These are phyloP conservation scores for Pelargonium cotyledonis DNA, from an alignment of 441 rosid genomes.

Conservation along the genomic window DNA sequence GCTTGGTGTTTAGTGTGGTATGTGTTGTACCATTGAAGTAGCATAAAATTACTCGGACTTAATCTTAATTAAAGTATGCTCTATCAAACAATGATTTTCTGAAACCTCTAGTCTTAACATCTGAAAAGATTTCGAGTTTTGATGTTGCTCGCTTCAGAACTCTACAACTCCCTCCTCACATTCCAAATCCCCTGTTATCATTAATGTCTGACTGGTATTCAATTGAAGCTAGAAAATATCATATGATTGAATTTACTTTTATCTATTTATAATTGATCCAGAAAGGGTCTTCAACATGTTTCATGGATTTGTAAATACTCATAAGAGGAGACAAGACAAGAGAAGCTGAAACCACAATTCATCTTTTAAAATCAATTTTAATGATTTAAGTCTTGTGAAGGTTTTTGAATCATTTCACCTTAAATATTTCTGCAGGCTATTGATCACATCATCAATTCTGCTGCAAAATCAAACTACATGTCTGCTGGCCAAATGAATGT, in stretches of 20 bases:
- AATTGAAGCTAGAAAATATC: no score
- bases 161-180: no score
- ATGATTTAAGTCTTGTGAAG: not conserved
- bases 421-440: conserved; percentile 14
- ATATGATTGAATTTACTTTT: not conserved
- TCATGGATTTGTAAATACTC: not conserved
- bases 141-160: no score
- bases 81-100: not conserved
- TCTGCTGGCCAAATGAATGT: conserved; percentile 79
- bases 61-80: not conserved
- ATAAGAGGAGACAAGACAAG: not conserved
- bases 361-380: not conserved
- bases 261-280: not conserved
- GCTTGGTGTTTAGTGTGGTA: not conserved
- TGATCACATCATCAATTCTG: conserved; percentile 89
- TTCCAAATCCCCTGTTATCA: no score
- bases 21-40: not conserved
- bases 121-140: not conserved
- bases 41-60: not conserved
- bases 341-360: not conserved
- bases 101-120: not conserved
- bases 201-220: no score
- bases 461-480: conserved; percentile 89
- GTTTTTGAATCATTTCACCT: not conserved
- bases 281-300: not conserved